A percentile compares a stretch with the other conserved stretches of the same genome.
phyloP scores from a whole-genome alignment of 2,329 filamentous ascomycete species.

The Seiridium cupressi region DNA sequence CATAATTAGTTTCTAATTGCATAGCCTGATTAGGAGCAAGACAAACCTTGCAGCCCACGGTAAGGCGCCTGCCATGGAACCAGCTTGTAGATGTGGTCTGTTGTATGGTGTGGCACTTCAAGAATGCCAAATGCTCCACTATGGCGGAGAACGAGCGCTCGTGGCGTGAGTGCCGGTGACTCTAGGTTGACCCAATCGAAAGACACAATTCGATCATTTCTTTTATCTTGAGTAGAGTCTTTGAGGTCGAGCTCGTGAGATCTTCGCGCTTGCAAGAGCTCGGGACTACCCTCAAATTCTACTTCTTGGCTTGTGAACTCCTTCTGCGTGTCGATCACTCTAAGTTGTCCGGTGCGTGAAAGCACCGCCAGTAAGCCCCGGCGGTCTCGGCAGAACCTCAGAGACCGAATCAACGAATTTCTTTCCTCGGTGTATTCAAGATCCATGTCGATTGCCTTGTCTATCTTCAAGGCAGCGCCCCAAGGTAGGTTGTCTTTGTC shows the following conservation, averaged over 20 bases:
- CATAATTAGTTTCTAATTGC: constrained; percentile 20
- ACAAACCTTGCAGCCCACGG: constrained; percentile 52
- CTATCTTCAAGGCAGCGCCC: constrained; percentile 59
- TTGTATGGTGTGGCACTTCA: constrained; percentile 57
- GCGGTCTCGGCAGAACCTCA: constrained; percentile 63
- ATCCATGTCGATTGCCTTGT: constrained; percentile 56
- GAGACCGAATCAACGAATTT: constrained; percentile 59
- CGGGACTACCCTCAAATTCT: constrained; percentile 47
- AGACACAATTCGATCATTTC: constrained; percentile 62
- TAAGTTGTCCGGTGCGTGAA: constrained; percentile 62
- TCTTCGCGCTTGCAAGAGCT: constrained; percentile 57
- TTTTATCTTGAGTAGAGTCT: constrained; percentile 49
- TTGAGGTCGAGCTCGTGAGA: constrained; percentile 63
- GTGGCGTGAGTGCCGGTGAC: constrained; percentile 52
- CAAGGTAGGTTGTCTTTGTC: constrained; percentile 62
- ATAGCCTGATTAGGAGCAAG: not conserved
- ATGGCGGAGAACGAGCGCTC: constrained; percentile 58
- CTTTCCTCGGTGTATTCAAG: constrained; percentile 52
- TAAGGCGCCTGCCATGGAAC: constrained; percentile 61
- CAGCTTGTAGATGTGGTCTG: constrained; percentile 58
- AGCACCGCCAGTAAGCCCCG: constrained; percentile 60
- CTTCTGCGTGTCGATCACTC: constrained; percentile 57
- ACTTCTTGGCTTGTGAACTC: constrained; percentile 45
- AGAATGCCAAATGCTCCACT: constrained; percentile 62
- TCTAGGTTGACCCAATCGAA: constrained; percentile 66